Evolutionary conservation across 352 stramenopile species (phyloP).

Genomic region (Phytophthora syringae): DNA sequence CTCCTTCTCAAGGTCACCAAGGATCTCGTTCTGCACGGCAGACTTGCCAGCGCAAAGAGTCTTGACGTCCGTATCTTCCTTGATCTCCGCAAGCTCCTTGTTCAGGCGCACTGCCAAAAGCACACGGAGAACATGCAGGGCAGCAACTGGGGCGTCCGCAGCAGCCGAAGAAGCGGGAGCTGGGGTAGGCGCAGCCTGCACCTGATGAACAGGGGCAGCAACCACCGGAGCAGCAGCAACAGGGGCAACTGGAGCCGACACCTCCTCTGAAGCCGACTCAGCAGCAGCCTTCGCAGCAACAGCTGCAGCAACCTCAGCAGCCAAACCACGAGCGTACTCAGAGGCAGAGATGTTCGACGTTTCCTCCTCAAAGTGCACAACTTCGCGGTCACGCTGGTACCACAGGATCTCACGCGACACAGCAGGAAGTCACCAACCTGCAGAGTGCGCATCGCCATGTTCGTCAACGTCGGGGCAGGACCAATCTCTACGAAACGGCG

Average conservation of each 20-base stretch:
- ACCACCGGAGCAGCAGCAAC: conserved; percentile 32
- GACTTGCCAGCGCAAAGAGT: conserved; percentile 85
- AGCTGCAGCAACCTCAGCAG: conserved; percentile 43
- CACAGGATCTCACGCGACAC: conserved; percentile 75
- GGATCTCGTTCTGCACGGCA: conserved; percentile 89
- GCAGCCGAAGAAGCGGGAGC: conserved; percentile 27
- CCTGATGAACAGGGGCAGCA: conserved; percentile 28
- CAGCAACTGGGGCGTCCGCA: conserved; percentile 67
- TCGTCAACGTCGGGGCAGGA: conserved; percentile 79
- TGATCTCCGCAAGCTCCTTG: conserved; percentile 75
- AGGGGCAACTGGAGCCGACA: conserved; percentile 30
- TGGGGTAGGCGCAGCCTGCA: conserved; percentile 24
- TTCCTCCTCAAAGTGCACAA: conserved; percentile 81
- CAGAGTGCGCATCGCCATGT: conserved; percentile 84
- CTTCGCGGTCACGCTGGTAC: conserved; percentile 85
- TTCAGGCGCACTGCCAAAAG: conserved; percentile 79
- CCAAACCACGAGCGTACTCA: conserved; percentile 55
- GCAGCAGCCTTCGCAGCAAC: conserved; percentile 52
- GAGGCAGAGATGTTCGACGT: conserved; percentile 68
- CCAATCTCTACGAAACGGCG: conserved; percentile 87
- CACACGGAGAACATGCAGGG: conserved; percentile 77
- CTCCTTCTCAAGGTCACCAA: conserved; percentile 89
- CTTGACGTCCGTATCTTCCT: conserved; percentile 79
- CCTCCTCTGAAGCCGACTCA: conserved; percentile 34
- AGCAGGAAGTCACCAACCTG: conserved; percentile 67